Percentiles rank a stretch among this genome's conserved stretches.
These are phyloP conservation scores for Fusarium zealandicum DNA, from an alignment of 2,329 filamentous ascomycete genomes.

Conservation along the genomic window DNA sequence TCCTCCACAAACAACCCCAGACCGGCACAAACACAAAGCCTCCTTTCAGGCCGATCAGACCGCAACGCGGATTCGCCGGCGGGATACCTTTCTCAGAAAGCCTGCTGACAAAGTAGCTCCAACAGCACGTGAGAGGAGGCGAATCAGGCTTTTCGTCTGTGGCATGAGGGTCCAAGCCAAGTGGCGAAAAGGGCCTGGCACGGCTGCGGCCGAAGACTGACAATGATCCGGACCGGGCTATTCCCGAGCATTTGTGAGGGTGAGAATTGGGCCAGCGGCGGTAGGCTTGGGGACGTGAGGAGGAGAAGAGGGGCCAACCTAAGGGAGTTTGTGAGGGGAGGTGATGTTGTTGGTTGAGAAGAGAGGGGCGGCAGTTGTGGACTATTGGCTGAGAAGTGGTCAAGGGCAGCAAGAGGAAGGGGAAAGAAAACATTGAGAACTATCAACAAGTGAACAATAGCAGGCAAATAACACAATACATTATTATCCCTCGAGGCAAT, in stretches of 20 bases:
- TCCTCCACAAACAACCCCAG: too few species aligned
- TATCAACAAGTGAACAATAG: too few species aligned
- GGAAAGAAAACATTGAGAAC: background rate
- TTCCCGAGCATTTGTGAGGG: background rate
- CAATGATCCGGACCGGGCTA: slow-evolving; percentile 3
- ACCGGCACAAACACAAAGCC: too few species aligned
- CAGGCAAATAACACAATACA: too few species aligned
- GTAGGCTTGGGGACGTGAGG: background rate
- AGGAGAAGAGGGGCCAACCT: too few species aligned
- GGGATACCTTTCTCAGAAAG: slow-evolving; percentile 4
- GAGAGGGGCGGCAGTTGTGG: background rate
- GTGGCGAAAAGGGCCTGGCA: slow-evolving; percentile 16
- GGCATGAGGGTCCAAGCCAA: background rate
- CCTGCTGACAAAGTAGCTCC: slow-evolving; percentile 3
- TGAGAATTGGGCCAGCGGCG: background rate
- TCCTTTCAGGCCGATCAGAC: too few species aligned
- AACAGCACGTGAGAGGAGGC: slow-evolving; percentile 16
- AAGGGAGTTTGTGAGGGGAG: too few species aligned
- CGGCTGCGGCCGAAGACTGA: slow-evolving; percentile 12
- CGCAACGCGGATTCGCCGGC: slow-evolving; percentile 17
- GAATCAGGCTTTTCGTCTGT: background rate
- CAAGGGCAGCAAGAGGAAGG: background rate
- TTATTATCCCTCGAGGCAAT: too few species aligned
- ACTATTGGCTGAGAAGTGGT: background rate
- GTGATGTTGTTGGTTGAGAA: background rate